phyloP scores from a whole-genome alignment of 1,139 yeast genomes.

The Scheffersomyces quercinus region DNA sequence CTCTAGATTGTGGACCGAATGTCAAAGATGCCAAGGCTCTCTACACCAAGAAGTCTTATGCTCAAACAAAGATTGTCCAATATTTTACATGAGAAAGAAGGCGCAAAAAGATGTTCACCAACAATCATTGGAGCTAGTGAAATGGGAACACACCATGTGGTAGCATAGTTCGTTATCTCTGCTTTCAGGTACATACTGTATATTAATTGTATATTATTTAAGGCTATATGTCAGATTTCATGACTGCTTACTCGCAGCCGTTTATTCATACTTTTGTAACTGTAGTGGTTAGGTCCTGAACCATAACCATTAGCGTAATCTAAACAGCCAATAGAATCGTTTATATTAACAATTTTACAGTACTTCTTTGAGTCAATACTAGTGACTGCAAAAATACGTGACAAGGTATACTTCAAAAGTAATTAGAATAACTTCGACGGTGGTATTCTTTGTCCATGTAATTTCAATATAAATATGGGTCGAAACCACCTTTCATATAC shows the following conservation, averaged over 20 bases:
- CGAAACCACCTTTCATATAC: too few relatives aligned
- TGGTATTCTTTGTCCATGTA: neutral
- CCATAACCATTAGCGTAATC: conserved; percentile 1
- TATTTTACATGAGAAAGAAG: conserved; percentile 94
- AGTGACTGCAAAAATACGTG: conserved; percentile 5
- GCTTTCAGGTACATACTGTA: too few relatives aligned
- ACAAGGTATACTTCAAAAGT: neutral
- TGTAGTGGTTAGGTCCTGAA: too few relatives aligned
- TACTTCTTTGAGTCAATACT: neutral
- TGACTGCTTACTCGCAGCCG: too few relatives aligned
- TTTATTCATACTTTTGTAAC: too few relatives aligned
- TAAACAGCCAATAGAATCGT: conserved; percentile 3
- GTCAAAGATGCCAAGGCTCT: conserved; percentile 97
- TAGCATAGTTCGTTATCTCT: conserved; percentile 18
- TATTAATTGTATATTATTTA: too few relatives aligned
- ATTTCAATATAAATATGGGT: too few relatives aligned
- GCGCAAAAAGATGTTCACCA: conserved; percentile 83
- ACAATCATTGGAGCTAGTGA: conserved; percentile 67
- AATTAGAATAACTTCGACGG: conserved; percentile 5
- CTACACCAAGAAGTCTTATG: conserved; percentile 94
- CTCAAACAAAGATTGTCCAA: conserved; percentile 95
- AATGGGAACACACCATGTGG: conserved; percentile 70
- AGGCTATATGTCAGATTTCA: too few relatives aligned
- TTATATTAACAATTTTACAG: neutral
- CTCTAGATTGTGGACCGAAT: conserved; percentile 94